Evolutionary conservation across 192 early-diverging fungal genomes (phyloP).

Genomic region (Pilobolus umbonatus): DNA sequence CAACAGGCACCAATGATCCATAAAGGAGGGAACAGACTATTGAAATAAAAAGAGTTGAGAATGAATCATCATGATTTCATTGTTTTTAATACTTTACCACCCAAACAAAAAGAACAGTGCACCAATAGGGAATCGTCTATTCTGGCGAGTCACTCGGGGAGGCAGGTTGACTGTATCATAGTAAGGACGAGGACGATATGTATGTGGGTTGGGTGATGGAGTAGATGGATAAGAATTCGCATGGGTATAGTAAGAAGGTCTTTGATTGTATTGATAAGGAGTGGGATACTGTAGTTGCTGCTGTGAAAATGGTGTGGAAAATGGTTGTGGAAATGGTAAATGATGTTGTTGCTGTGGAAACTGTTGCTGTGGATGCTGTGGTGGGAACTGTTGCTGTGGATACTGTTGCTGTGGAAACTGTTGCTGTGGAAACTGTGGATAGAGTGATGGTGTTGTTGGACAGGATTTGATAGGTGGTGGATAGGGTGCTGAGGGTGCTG

Average conservation of each 20-base stretch:
- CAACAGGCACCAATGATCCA: conserved; percentile 26
- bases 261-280: too few relatives aligned
- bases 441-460: not conserved
- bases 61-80: not conserved
- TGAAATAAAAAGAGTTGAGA: not conserved
- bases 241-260: too few relatives aligned
- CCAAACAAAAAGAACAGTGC: conserved; percentile 20
- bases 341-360: not conserved
- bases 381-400: not conserved
- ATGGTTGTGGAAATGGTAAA: not conserved
- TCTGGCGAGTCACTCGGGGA: not conserved
- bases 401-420: not conserved
- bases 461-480: not conserved
- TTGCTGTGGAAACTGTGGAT: not conserved
- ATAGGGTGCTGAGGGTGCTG: not conserved
- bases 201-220: too few relatives aligned
- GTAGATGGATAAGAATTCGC: too few relatives aligned
- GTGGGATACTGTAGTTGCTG: too few relatives aligned
- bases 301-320: not conserved
- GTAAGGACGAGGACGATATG: too few relatives aligned
- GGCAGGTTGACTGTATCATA: not conserved
- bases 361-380: not conserved
- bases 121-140: conserved; percentile 10
- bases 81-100: conserved; percentile 5
- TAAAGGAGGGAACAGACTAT: conserved; percentile 12